Percentiles rank a stretch among this genome's conserved stretches.
Conservation (phyloP, 176 grass and related monocot species). For the Triticum urartu region DNA sequence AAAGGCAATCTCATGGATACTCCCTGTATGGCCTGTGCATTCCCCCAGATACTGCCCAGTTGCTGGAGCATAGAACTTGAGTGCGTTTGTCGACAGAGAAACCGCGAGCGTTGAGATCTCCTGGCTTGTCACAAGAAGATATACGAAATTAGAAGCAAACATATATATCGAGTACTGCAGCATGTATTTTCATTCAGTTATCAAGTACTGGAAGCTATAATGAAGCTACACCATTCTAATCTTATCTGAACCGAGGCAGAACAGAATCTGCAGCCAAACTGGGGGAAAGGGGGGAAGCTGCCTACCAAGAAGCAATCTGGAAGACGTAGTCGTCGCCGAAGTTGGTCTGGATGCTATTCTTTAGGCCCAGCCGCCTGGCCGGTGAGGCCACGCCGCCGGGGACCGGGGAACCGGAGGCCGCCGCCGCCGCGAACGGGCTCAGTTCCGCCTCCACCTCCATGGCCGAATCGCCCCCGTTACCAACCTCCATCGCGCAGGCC, state of each 20-base stretch:
- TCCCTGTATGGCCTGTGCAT: conserved; percentile 63
- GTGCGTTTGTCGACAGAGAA: conserved; percentile 71
- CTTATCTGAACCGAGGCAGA: background rate
- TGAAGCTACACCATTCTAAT: background rate
- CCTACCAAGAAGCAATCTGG: conserved; percentile 83
- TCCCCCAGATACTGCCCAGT: conserved; percentile 86
- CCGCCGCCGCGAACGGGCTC: background rate
- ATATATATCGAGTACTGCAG: background rate
- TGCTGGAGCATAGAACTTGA: conserved; percentile 81
- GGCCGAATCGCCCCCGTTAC: background rate
- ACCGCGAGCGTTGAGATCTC: conserved; percentile 77
- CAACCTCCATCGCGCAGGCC: conserved; percentile 25
- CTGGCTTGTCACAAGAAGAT: conserved; percentile 56
- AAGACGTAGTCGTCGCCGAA: conserved; percentile 93
- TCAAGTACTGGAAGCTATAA: background rate
- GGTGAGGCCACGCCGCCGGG: background rate
- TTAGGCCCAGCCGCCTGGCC: conserved; percentile 49
- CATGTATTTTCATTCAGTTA: background rate
- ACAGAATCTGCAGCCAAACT: background rate
- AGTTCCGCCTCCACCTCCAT: conserved; percentile 35
- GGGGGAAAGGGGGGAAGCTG: background rate
- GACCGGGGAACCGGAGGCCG: background rate
- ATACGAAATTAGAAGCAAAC: conserved; percentile 9
- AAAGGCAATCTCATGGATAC: conserved; percentile 87
- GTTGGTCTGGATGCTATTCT: conserved; percentile 84